Percentiles rank a stretch among this genome's conserved stretches.
These are phyloP conservation scores for Echinosophora koreensis DNA, from an alignment of 306 rosid species.

Conservation along the genomic window DNA sequence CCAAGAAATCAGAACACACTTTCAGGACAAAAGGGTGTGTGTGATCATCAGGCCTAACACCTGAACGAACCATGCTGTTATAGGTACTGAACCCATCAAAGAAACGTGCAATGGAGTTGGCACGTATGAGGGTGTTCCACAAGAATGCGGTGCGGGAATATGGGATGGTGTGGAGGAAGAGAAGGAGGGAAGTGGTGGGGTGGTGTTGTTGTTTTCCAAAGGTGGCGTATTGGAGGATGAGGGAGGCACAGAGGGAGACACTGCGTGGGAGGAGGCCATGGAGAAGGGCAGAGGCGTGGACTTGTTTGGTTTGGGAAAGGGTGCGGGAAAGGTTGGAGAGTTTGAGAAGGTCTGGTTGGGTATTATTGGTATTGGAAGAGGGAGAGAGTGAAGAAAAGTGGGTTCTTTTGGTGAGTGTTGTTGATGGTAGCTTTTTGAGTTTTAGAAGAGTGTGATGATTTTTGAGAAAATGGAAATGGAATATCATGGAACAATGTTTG, in stretches of 20 bases:
- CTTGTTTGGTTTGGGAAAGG: conserved; percentile 72
- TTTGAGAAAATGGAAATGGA: conserved; percentile 47
- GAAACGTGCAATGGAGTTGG: conserved; percentile 61
- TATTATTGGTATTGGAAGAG: not conserved
- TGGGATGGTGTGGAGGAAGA: conserved; percentile 58
- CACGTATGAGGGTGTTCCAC: conserved; percentile 85
- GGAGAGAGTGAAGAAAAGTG: conserved; percentile 35
- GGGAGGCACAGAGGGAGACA: conserved; percentile 78
- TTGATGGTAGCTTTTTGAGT: not conserved
- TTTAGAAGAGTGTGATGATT: conserved; percentile 20
- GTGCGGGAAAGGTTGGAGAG: conserved; percentile 52
- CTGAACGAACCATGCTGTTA: conserved; percentile 69
- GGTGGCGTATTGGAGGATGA: conserved; percentile 75
- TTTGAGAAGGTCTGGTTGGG: conserved; percentile 58
- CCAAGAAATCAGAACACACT: conserved; percentile 64
- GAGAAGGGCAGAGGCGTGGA: conserved; percentile 70
- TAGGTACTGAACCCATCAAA: conserved; percentile 63
- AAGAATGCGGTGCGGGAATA: conserved; percentile 68
- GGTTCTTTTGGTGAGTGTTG: conserved; percentile 16
- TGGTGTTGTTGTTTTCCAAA: conserved; percentile 35
- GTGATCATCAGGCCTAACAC: conserved; percentile 71
- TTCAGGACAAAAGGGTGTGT: conserved; percentile 82
- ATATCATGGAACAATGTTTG: conserved; percentile 49
- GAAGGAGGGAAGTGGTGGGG: conserved; percentile 50
- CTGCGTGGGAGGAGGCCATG: conserved; percentile 70